phyloP scores from a whole-genome alignment of 495 filamentous ascomycete genomes.

The Annulohypoxylon bovei region DNA sequence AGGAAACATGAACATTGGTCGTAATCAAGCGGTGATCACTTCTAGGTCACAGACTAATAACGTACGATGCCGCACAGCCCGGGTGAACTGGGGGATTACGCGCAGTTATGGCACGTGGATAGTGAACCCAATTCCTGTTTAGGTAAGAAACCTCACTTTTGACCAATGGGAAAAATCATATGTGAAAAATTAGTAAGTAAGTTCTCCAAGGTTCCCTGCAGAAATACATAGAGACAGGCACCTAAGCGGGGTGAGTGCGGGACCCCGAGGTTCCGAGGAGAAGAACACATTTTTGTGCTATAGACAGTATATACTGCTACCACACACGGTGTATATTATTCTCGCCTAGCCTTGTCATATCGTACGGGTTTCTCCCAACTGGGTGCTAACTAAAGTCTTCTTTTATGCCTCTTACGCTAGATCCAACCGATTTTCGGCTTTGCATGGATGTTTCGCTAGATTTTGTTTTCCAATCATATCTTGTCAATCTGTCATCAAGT shows the following conservation, averaged over 20 bases:
- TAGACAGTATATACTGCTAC: not conserved
- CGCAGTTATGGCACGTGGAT: slow-evolving; percentile 20
- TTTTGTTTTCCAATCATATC: slow-evolving; percentile 35
- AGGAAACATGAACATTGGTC: not conserved
- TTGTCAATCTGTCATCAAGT: slow-evolving; percentile 39
- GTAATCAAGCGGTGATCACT: not conserved
- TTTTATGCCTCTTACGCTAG: slow-evolving; percentile 4
- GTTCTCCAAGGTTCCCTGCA: not conserved
- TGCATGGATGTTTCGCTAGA: slow-evolving; percentile 12
- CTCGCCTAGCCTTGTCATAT: not conserved
- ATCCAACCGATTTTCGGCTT: slow-evolving; percentile 6
- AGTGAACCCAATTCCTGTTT: slow-evolving; percentile 32
- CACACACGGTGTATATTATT: not conserved
- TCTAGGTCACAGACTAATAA: slow-evolving; percentile 17
- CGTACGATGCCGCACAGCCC: slow-evolving; percentile 29
- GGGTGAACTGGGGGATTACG: not conserved
- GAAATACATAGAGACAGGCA: slow-evolving; percentile 1
- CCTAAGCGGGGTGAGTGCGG: slow-evolving; percentile 21
- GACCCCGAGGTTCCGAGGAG: slow-evolving; percentile 33
- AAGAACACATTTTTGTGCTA: slow-evolving; percentile 12
- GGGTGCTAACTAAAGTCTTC: slow-evolving; percentile 3
- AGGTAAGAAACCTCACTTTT: slow-evolving; percentile 30
- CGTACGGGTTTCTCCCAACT: not conserved
- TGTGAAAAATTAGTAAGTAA: slow-evolving; percentile 2
- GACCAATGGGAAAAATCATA: slow-evolving; percentile 31